A percentile compares a stretch with the other conserved stretches of the same genome.
Conservation (phyloP, 2,329 filamentous ascomycete species). For the Aspergillus texensis region DNA sequence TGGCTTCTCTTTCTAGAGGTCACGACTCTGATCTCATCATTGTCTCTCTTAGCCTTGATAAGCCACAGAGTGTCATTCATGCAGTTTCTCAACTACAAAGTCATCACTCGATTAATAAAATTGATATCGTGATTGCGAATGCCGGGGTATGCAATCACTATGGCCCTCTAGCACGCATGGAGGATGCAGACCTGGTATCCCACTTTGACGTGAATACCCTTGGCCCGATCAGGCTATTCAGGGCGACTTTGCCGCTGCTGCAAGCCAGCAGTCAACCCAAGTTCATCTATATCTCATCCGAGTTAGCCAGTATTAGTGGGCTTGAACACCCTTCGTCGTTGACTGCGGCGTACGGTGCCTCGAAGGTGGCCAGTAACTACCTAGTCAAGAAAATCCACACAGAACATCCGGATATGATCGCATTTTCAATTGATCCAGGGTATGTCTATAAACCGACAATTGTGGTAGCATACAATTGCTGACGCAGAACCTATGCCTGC, state of each 20-base stretch:
- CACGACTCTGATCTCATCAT: conserved; percentile 5
- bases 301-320: conserved; percentile 36
- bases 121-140: conserved; percentile 42
- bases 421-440: conserved; percentile 36
- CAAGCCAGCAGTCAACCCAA: conserved; percentile 19
- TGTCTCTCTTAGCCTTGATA: background rate
- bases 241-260: conserved; percentile 43
- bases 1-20: background rate
- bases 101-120: conserved; percentile 8
- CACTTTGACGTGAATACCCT: conserved; percentile 49
- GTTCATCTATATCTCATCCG: conserved; percentile 42
- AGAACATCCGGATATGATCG: conserved; percentile 25
- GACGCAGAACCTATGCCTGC: background rate
- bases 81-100: conserved; percentile 2
- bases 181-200: conserved; percentile 39
- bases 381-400: conserved; percentile 24
- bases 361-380: conserved; percentile 26
- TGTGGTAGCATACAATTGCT: background rate
- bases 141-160: conserved; percentile 46
- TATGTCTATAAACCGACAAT: conserved; percentile 19
- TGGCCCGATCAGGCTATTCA: conserved; percentile 31
- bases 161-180: conserved; percentile 34
- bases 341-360: conserved; percentile 26
- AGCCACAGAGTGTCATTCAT: background rate
- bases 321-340: conserved; percentile 25